Conservation (phyloP, 768 basidiomycete species). For the Brasilioporus rufonigricans region DNA sequence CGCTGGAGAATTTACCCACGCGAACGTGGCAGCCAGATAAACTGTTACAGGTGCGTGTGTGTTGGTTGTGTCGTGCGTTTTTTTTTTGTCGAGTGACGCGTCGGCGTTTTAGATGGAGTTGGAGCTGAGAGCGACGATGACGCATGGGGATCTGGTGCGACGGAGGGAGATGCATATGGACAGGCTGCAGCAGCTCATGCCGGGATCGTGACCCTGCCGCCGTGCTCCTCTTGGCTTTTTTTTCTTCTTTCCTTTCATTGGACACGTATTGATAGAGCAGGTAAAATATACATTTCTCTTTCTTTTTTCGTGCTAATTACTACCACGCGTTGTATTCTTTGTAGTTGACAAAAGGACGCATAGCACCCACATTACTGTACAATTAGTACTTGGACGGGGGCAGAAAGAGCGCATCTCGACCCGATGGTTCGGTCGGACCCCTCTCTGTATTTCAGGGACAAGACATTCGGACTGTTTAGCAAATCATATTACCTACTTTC, state of each 20-base stretch:
- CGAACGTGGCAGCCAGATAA: conserved; percentile 93
- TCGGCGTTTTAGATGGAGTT: conserved; percentile 43
- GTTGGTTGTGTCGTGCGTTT: background rate
- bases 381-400: background rate
- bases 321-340: background rate
- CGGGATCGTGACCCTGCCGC: conserved; percentile 5
- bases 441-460: too few relatives aligned
- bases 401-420: background rate
- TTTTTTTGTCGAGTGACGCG: background rate
- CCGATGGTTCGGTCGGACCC: too few relatives aligned
- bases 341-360: background rate
- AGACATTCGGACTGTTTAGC: too few relatives aligned
- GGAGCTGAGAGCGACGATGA: conserved; percentile 52
- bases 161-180: conserved; percentile 53
- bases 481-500: background rate
- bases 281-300: conserved; percentile 2
- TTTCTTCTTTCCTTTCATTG: background rate
- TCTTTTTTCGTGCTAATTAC: background rate
- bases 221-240: too few relatives aligned
- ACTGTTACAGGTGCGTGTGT: conserved; percentile 66
- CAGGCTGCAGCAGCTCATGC: conserved; percentile 42
- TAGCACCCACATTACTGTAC: conserved; percentile 4
- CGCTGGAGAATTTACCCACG: conserved; percentile 85
- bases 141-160: conserved; percentile 55
- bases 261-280: conserved; percentile 9